Conservation (phyloP, 768 basidiomycete species). For the Mycena pura region DNA sequence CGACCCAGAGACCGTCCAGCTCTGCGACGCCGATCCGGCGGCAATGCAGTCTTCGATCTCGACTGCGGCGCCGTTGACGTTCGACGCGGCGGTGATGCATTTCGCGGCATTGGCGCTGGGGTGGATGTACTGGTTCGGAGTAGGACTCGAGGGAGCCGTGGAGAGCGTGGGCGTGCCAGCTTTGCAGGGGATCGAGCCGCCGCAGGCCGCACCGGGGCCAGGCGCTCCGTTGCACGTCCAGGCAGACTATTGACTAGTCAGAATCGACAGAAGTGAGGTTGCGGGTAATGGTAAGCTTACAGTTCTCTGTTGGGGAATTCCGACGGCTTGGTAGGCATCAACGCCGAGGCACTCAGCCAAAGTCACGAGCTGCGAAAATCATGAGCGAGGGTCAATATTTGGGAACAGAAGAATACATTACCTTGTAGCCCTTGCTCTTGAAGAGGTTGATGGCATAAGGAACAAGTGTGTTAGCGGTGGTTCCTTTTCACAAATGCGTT, state of each 20-base stretch:
- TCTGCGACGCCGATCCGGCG: conserved; percentile 27
- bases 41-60: conserved; percentile 26
- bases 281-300: neutral
- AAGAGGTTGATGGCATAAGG: conserved; percentile 13
- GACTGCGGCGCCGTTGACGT: conserved; percentile 32
- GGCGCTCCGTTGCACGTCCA: conserved; percentile 17
- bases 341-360: conserved; percentile 47
- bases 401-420: neutral
- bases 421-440: conserved; percentile 34
- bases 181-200: conserved; percentile 22
- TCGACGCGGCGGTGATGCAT: conserved; percentile 32
- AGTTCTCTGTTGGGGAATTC: conserved; percentile 21
- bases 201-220: conserved; percentile 12
- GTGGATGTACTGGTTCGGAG: conserved; percentile 9
- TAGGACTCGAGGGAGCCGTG: conserved; percentile 7
- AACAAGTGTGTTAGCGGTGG: conserved; percentile 6
- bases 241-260: neutral
- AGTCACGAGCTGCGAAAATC: conserved; percentile 40
- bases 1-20: conserved; percentile 29
- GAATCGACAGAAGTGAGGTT: neutral
- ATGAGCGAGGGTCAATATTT: neutral
- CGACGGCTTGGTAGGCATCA: conserved; percentile 40
- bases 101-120: conserved; percentile 10
- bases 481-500: neutral
- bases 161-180: conserved; percentile 16